Evolutionary conservation across 305 asterid genomes (phyloP).

Genomic region (Solanum chacoense): DNA sequence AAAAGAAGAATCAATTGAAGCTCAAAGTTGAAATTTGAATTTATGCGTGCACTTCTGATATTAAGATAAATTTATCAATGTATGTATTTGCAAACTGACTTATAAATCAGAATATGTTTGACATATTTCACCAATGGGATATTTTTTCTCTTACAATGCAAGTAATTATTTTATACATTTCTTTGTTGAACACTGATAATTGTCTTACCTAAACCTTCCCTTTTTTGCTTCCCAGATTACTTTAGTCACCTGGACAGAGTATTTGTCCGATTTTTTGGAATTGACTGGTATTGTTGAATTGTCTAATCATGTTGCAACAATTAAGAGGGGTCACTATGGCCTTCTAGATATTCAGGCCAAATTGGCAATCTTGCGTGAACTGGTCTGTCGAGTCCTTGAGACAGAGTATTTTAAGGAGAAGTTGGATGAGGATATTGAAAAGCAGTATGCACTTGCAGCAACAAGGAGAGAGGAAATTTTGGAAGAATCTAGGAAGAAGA

Average conservation of each 20-base stretch:
- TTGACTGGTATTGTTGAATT: conserved; percentile 33
- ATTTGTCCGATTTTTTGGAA: conserved; percentile 71
- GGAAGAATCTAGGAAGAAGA: conserved; percentile 75
- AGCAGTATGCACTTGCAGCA: conserved; percentile 79
- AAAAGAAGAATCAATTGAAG: background rate
- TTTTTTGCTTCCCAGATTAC: conserved; percentile 49
- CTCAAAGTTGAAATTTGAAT: background rate
- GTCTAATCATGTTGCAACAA: conserved; percentile 40
- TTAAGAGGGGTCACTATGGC: conserved; percentile 75
- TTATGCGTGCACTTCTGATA: background rate
- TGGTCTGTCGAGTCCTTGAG: conserved; percentile 61
- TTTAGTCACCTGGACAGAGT: conserved; percentile 67
- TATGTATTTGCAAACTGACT: background rate
- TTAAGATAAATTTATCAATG: background rate
- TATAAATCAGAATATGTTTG: background rate
- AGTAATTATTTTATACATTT: background rate
- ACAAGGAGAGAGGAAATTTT: conserved; percentile 81
- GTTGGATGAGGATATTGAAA: conserved; percentile 80
- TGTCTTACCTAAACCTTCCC: background rate
- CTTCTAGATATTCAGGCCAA: conserved; percentile 52
- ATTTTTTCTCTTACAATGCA: background rate
- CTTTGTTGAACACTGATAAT: background rate
- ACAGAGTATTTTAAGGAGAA: conserved; percentile 53
- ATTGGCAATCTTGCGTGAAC: conserved; percentile 53
- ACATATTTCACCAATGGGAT: background rate